Conservation (phyloP, 768 basidiomycete species). For the Mrakia frigida region DNA sequence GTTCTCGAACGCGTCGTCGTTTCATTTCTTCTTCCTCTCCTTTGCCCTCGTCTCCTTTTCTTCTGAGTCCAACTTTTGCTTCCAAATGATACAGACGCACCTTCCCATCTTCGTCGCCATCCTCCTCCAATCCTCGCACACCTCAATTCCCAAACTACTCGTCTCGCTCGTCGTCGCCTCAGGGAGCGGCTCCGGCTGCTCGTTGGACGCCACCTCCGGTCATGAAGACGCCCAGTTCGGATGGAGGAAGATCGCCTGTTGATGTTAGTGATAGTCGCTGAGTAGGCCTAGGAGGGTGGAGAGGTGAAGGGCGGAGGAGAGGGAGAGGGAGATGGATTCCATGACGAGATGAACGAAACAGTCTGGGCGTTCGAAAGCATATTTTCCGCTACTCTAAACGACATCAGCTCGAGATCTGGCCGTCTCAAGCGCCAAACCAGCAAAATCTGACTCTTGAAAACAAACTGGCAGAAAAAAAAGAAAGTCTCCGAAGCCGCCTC, state of each 20-base stretch:
- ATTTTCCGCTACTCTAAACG: too few relatives aligned
- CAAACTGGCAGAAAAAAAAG: too few relatives aligned
- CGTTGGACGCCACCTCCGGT: slow-evolving; percentile 8
- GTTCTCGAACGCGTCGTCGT: not conserved
- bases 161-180: not conserved
- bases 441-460: too few relatives aligned
- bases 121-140: not conserved
- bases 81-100: not conserved
- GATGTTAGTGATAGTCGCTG: slow-evolving; percentile 11
- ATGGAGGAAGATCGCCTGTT: not conserved
- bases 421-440: too few relatives aligned
- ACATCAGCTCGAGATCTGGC: too few relatives aligned
- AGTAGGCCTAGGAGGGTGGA: not conserved
- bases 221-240: not conserved
- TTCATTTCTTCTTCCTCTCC: not conserved
- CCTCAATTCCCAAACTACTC: not conserved
- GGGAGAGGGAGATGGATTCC: not conserved
- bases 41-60: not conserved
- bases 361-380: not conserved
- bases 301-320: not conserved
- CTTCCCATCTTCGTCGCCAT: not conserved
- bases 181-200: not conserved
- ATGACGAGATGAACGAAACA: not conserved
- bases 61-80: not conserved
- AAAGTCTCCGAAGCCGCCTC: too few relatives aligned